A percentile compares a stretch with the other conserved stretches of the same genome.
Evolutionary conservation across 768 basidiomycete species (phyloP).

Genomic region (Suillus occidentalis): DNA sequence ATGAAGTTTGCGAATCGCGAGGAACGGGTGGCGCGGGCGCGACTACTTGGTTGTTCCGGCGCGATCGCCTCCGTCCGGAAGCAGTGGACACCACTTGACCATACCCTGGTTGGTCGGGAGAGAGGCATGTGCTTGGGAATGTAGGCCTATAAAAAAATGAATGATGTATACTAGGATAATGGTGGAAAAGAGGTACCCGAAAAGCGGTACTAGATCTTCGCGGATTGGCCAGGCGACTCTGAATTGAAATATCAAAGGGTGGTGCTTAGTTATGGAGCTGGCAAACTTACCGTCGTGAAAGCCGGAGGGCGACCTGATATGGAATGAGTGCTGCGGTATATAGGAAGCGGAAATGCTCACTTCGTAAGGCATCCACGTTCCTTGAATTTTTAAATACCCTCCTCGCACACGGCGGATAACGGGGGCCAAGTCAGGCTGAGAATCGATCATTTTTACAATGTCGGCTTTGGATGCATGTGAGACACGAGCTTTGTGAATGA

Average conservation of each 20-base stretch:
- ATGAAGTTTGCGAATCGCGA: conserved; percentile 38
- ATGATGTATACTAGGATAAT: conserved; percentile 1
- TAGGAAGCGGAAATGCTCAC: conserved; percentile 36
- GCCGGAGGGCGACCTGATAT: conserved; percentile 68
- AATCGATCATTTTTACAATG: conserved; percentile 91
- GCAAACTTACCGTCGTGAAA: conserved; percentile 70
- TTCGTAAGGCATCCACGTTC: conserved; percentile 94
- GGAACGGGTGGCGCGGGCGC: conserved; percentile 31
- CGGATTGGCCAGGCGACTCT: conserved; percentile 90
- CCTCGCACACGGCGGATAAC: conserved; percentile 83
- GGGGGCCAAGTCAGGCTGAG: conserved; percentile 81
- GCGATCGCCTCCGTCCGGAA: conserved; percentile 59
- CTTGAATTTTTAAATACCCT: conserved; percentile 89
- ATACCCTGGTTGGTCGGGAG: conserved; percentile 84
- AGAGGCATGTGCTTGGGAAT: conserved; percentile 80
- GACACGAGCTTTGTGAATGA: conserved; percentile 16
- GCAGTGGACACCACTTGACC: conserved; percentile 74
- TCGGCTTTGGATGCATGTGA: conserved; percentile 55
- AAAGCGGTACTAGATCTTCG: conserved; percentile 82
- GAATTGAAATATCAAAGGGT: conserved; percentile 16
- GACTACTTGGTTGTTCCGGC: conserved; percentile 48
- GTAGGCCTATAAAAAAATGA: conserved; percentile 56
- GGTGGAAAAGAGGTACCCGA: conserved; percentile 57
- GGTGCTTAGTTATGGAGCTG: conserved; percentile 12
- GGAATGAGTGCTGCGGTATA: conserved; percentile 15